Evolutionary conservation across 139 green algal genomes (phyloP).

Genomic region (Nannochloris sp.): DNA sequence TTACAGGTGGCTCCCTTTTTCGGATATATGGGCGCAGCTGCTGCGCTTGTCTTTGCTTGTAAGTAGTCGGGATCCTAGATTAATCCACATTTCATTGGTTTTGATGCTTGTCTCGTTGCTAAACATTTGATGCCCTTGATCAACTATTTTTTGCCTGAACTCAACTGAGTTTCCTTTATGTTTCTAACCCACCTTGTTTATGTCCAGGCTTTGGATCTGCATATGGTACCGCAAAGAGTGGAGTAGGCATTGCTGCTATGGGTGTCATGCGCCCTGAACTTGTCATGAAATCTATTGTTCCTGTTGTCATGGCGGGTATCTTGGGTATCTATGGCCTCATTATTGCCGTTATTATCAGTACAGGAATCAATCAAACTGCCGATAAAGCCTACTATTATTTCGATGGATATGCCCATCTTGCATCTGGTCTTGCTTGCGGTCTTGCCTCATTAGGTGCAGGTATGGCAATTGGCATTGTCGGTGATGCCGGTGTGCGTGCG

Average conservation of each 20-base stretch:
- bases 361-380: constrained; percentile 74
- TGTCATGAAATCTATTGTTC: constrained; percentile 99
- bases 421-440: constrained; percentile 89
- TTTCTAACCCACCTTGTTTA: neutral
- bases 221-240: constrained; percentile 97
- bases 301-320: constrained; percentile 98
- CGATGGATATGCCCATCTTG: constrained; percentile 97
- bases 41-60: constrained; percentile 96
- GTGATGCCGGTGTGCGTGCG: constrained; percentile 94
- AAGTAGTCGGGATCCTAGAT: constrained; percentile 16
- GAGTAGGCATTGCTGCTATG: constrained; percentile 98
- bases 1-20: constrained; percentile 80
- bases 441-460: constrained; percentile 89
- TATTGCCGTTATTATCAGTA: constrained; percentile 98
- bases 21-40: constrained; percentile 92
- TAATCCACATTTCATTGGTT: neutral
- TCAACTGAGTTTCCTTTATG: neutral
- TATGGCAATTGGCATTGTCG: constrained; percentile 99
- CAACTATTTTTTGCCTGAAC: neutral
- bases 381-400: constrained; percentile 90
- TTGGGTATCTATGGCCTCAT: constrained; percentile 99
- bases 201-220: constrained; percentile 88
- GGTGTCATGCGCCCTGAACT: constrained; percentile 98
- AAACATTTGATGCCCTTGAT: too few relatives aligned
- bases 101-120: neutral